Evolutionary conservation across 2,329 filamentous ascomycete genomes (phyloP), one percentile per base, ranked within the genome.

Genomic region (Trichoderma atrobrunneum): DNA sequence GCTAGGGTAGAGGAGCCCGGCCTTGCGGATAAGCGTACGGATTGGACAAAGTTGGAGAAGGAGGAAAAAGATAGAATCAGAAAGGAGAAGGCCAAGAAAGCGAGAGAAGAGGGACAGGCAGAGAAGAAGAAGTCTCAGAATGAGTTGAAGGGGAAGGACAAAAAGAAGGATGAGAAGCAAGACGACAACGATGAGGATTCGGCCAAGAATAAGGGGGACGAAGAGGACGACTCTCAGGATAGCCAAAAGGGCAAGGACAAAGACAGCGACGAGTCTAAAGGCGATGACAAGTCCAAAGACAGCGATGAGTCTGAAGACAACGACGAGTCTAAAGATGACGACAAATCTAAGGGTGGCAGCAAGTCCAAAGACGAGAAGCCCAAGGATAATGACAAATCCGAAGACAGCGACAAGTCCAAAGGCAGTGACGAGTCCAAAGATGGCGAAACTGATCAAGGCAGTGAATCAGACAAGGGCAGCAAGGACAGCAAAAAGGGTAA

Each of bases 41-140:
- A 88, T 74, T 88, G 86, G 86, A 79, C 76, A 7, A 83, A 83
- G 77, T 74, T 85, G 10, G 85, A 87, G 74, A 75, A 79, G 5
- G 78, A 84, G 68, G 85, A 86, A 74, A 82, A 76, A 73, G 75
- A 80, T 59, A 80, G 78, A 32, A 72, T 79, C 0, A 81, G 78
- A 74, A 82, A 80, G 65, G 80, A 84, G 57, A 76, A 78, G 14
- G 77, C 81, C 51, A 78, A 82, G 63, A 72, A 81, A 39, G 76
- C 59, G 12, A 71, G 48, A 80, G 70, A 76, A 81, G 65, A 78
- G 78, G 18, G 75, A 76, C 30, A 75, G 77, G 73, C 76, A 75
- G 24, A 74, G 74, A 12, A 72, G 76, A 30, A 76, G 76, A 70
- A 77, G 79, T 66, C 73, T 72, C 56, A 56, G 74, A 32, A 75